These are phyloP conservation scores for Penicillium lagena DNA, from an alignment of 495 filamentous ascomycete species.

Conservation along the genomic window DNA sequence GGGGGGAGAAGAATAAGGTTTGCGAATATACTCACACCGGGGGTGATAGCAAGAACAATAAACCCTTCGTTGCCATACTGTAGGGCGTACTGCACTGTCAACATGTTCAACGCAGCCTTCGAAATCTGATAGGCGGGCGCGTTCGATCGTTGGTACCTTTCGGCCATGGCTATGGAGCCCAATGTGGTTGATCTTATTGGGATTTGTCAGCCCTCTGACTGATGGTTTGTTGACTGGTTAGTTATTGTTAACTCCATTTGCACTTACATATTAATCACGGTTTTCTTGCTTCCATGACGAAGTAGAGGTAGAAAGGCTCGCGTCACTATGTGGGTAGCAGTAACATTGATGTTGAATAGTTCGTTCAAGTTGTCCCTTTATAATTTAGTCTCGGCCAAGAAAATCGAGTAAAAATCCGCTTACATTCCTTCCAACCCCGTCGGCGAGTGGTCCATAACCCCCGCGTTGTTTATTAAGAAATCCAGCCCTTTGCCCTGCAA, in stretches of 20 bases:
- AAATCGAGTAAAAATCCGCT: not conserved
- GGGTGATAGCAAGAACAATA: conserved; percentile 29
- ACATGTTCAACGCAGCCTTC: conserved; percentile 36
- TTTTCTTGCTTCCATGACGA: conserved; percentile 36
- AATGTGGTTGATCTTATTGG: conserved; percentile 28
- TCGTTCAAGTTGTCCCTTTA: conserved; percentile 31
- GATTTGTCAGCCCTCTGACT: too few species aligned
- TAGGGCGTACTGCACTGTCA: conserved; percentile 29
- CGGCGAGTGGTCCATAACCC: conserved; percentile 14
- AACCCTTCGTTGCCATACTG: conserved; percentile 23
- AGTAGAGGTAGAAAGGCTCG: conserved; percentile 40
- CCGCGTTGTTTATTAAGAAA: conserved; percentile 48
- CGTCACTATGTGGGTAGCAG: conserved; percentile 34
- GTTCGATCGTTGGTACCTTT: conserved; percentile 7
- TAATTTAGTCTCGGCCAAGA: too few species aligned
- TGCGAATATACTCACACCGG: conserved; percentile 23
- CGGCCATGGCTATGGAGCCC: conserved; percentile 32
- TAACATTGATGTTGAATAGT: conserved; percentile 40
- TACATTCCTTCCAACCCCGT: conserved; percentile 30
- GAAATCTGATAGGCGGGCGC: conserved; percentile 34
- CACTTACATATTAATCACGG: conserved; percentile 43
- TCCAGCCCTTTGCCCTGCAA: conserved; percentile 41
- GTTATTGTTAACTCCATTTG: too few species aligned
- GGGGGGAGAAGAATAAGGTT: not conserved
- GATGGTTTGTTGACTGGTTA: too few species aligned